Conservation (phyloP, 2,329 filamentous ascomycete genomes). For the Paracamarosporium sp. region DNA sequence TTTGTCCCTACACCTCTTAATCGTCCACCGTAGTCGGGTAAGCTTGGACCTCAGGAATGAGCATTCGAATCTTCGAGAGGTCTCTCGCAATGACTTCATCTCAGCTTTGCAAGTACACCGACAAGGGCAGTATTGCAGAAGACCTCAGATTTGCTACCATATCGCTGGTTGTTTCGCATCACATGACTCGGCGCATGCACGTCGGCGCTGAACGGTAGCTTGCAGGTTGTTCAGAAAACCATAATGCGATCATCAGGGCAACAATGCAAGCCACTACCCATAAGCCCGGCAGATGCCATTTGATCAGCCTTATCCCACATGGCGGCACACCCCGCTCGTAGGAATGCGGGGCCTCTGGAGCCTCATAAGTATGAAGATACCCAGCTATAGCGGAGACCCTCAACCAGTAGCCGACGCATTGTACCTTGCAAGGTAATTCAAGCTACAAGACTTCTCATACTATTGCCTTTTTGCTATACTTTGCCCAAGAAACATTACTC, state of each 20-base stretch:
- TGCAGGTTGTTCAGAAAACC: neutral
- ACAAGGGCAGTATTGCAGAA: too few relatives aligned
- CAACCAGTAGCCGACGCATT: too few relatives aligned
- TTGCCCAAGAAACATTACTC: neutral
- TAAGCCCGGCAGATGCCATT: neutral
- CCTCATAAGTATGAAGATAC: neutral
- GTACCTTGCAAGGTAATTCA: too few relatives aligned
- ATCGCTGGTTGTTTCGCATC: too few relatives aligned
- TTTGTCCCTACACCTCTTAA: too few relatives aligned
- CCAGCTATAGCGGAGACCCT: neutral
- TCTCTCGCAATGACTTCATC: neutral
- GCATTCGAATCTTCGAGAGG: slow-evolving; percentile 1
- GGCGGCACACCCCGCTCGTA: slow-evolving; percentile 10
- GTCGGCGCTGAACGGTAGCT: neutral
- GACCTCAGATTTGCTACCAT: too few relatives aligned
- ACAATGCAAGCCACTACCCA: neutral
- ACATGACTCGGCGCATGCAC: neutral
- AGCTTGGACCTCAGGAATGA: slow-evolving; percentile 4
- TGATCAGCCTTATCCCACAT: neutral
- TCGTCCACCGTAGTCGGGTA: too few relatives aligned
- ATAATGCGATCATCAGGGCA: neutral
- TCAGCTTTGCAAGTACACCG: neutral
- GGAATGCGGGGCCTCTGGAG: slow-evolving; percentile 12
- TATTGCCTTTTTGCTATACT: too few relatives aligned
- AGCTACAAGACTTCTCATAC: too few relatives aligned